These are phyloP conservation scores for Paramecium sonneborni DNA, from an alignment of 73 alveolate genomes.

Conservation along the genomic window DNA sequence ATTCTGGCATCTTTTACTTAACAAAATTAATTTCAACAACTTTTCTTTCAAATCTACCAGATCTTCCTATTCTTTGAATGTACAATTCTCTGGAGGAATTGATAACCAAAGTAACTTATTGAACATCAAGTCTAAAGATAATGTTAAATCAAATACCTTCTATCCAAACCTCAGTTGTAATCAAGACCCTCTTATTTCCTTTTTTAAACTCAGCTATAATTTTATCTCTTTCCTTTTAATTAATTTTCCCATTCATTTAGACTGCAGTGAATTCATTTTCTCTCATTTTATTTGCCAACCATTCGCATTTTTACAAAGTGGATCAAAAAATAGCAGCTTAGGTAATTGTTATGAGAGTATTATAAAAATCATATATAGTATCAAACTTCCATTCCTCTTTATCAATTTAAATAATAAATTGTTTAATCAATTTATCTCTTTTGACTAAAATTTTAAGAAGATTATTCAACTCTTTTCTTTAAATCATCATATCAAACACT, in stretches of 20 bases:
- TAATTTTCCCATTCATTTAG: constrained; percentile 96
- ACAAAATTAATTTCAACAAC: constrained; percentile 99
- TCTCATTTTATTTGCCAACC: constrained; percentile 97
- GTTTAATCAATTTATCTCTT: constrained; percentile 97
- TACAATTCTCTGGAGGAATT: constrained; percentile 96
- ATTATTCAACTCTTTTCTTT: constrained; percentile 89
- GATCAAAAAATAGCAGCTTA: constrained; percentile 97
- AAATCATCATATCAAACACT: constrained; percentile 96
- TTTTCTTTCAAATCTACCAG: constrained; percentile 99
- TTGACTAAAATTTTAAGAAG: constrained; percentile 97
- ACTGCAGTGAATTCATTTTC: constrained; percentile 93
- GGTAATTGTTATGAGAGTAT: constrained; percentile 92
- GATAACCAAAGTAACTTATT: constrained; percentile 95
- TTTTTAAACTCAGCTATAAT: constrained; percentile 93
- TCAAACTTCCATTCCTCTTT: constrained; percentile 95
- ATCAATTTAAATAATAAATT: constrained; percentile 91
- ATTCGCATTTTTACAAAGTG: constrained; percentile 91
- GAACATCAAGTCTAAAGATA: constrained; percentile 91
- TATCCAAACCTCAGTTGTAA: constrained; percentile 97
- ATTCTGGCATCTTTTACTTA: constrained; percentile 94
- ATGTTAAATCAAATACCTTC: constrained; percentile 70
- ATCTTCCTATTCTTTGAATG: constrained; percentile 98
- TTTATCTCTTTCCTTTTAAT: constrained; percentile 95
- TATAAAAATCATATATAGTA: constrained; percentile 96
- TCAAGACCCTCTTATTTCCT: constrained; percentile 81